Conservation (phyloP, 805 yeast species). For the Ogataea sp. region DNA sequence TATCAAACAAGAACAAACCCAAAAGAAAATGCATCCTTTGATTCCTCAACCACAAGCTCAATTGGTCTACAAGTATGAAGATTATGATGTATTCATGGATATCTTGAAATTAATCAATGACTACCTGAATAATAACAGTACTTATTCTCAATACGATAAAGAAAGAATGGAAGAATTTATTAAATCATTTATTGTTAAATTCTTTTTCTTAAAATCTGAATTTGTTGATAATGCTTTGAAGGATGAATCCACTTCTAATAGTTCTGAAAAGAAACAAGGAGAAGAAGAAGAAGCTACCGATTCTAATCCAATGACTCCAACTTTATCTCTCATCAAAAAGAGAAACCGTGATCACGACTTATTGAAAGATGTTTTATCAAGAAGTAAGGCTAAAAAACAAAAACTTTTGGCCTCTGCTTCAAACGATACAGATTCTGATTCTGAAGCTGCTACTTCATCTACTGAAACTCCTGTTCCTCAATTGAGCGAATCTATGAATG, state of each 20-base stretch:
- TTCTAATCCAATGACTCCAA: constrained; percentile 5
- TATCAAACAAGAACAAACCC: constrained; percentile 84
- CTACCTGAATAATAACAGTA: constrained; percentile 59
- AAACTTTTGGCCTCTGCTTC: no score
- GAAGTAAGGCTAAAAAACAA: constrained; percentile 32
- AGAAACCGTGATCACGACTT: constrained; percentile 51
- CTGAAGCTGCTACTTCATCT: constrained; percentile 14
- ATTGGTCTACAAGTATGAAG: constrained; percentile 50
- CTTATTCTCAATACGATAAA: constrained; percentile 74
- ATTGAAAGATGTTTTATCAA: constrained; percentile 51
- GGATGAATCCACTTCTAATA: constrained; percentile 23
- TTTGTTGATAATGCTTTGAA: constrained; percentile 33
- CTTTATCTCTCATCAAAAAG: constrained; percentile 27
- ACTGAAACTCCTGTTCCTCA: constrained; percentile 7
- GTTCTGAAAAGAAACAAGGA: constrained; percentile 5
- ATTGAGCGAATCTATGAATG: no score
- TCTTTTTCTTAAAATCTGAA: constrained; percentile 54
- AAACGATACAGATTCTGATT: constrained; percentile 8
- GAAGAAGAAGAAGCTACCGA: constrained; percentile 4
- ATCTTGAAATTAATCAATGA: constrained; percentile 58
- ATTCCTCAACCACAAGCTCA: constrained; percentile 80
- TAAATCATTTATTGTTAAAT: constrained; percentile 59
- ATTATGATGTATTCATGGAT: constrained; percentile 65
- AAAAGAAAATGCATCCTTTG: constrained; percentile 76
- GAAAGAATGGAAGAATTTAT: constrained; percentile 68